Evolutionary conservation across 768 basidiomycete genomes (phyloP), one percentile per base, ranked within the genome.

Genomic region (Auricularia auricula-judae): DNA sequence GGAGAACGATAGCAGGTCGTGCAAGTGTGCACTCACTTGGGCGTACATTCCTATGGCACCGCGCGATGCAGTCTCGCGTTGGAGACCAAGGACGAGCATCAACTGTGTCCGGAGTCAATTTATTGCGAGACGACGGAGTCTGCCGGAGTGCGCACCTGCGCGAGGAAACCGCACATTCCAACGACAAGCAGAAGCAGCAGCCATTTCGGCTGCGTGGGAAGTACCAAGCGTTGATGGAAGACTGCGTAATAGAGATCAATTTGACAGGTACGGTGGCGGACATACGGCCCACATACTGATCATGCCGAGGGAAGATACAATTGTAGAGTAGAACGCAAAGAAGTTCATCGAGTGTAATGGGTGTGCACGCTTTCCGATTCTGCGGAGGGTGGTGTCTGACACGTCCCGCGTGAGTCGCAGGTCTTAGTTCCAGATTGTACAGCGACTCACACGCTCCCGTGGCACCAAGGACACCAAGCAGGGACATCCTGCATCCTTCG

Each of bases 341-440:
- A 83, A 90, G 0, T 80, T 74, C 68, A 93, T 79, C 2, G 82
- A 78, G 71, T 95, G 92, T 64, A 92, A 72, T 0, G 91, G 78
- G 67, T 89, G 86, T 1, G 91, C 91, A 3, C 86, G 80, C 65
- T 81, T 85, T 0, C 92, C 91, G 43, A 93, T 89, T 0, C 82
- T 82, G 10, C 90, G 83, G 34, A 86, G 80, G 3, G 76, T 72
- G 0, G 79, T 78, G 66, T 81, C 83, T 84, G 62, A 11, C 56
- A 43, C 21, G 39, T 42, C 39, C 39, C 4, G 29, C 29, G 29
- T 29, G 29, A 29, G 29, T 29, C 29, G 29, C 29, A 0, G 29
- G 29, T 3, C 23, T 2, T 8, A 58, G 35, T 10, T 51, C n/a
- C n/a, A 16, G 51, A 44, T 42, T 36, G 44, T 43, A 16, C 51